A percentile compares a stretch with the other conserved stretches of the same genome.
Evolutionary conservation across 495 filamentous ascomycete species (phyloP).

Genomic region (Bacidia gigantensis): DNA sequence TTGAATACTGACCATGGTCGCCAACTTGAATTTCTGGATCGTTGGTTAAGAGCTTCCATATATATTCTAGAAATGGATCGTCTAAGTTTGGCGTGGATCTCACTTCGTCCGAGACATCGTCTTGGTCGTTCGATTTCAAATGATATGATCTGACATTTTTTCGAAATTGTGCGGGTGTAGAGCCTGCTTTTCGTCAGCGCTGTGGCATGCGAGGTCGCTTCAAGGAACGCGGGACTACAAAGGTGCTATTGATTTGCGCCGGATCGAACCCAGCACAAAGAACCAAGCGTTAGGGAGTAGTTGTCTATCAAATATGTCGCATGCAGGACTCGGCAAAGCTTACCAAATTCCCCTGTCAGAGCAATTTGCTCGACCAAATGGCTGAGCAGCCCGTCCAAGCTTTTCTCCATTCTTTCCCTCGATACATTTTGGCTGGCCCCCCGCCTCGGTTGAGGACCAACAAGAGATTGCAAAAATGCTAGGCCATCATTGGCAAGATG

Average conservation of each 20-base stretch:
- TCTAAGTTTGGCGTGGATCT: constrained; percentile 25
- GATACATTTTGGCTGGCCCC: constrained; percentile 4
- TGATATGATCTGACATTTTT: constrained; percentile 29
- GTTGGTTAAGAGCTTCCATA: constrained; percentile 42
- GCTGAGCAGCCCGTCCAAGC: constrained; percentile 57
- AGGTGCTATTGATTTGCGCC: too few relatives aligned
- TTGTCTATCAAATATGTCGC: not conserved
- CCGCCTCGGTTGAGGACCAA: constrained; percentile 7
- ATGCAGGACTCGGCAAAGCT: constrained; percentile 22
- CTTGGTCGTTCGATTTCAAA: not conserved
- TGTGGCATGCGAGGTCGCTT: too few relatives aligned
- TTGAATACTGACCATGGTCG: constrained; percentile 27
- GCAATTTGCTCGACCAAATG: constrained; percentile 61
- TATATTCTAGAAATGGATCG: constrained; percentile 35
- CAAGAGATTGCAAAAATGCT: not conserved
- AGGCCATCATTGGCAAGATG: constrained; percentile 8
- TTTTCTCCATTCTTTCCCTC: constrained; percentile 41
- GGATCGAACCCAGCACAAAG: constrained; percentile 17
- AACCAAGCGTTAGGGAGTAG: constrained; percentile 11
- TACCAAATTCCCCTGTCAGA: constrained; percentile 53
- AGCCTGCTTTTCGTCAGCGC: constrained; percentile 22
- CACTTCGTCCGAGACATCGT: not conserved
- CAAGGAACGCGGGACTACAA: too few relatives aligned
- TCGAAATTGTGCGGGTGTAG: constrained; percentile 29
- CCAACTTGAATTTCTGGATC: constrained; percentile 41